Conservation (phyloP, 257 asterid species). For the Linaria vulgaris region DNA sequence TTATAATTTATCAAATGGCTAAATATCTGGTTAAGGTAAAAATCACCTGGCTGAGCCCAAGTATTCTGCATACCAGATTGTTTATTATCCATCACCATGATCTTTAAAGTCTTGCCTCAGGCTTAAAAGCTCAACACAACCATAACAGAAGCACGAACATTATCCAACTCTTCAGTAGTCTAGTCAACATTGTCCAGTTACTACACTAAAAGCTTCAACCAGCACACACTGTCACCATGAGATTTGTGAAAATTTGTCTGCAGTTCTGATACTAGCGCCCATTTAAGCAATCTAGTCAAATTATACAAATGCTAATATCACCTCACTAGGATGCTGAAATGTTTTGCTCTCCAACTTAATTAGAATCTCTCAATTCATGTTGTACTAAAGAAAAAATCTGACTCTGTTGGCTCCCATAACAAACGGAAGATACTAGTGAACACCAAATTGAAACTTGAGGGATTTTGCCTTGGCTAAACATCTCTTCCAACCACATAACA, state of each 20-base stretch:
- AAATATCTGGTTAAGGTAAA: no score
- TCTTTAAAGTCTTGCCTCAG: background rate
- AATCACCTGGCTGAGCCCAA: no score
- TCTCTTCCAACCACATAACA: slow-evolving; percentile 81
- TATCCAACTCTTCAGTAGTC: background rate
- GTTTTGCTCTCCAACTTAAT: background rate
- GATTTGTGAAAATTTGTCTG: background rate
- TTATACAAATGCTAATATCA: background rate
- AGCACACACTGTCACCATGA: no score
- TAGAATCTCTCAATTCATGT: slow-evolving; percentile 17
- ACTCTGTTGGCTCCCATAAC: slow-evolving; percentile 33
- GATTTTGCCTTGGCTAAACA: slow-evolving; percentile 63
- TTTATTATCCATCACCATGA: background rate
- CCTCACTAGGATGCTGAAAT: background rate
- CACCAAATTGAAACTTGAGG: slow-evolving; percentile 66
- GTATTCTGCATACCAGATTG: no score
- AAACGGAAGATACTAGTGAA: slow-evolving; percentile 58
- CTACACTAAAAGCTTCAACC: no score
- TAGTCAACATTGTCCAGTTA: no score
- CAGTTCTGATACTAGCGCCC: background rate
- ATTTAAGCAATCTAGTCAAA: background rate
- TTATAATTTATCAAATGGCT: no score
- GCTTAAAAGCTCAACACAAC: background rate
- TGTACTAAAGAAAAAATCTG: slow-evolving; percentile 27
- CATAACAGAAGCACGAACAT: background rate